Evolutionary conservation across 192 early-diverging fungal genomes (phyloP), one percentile per base, ranked within the genome.

Genomic region (Coemansia sp.): DNA sequence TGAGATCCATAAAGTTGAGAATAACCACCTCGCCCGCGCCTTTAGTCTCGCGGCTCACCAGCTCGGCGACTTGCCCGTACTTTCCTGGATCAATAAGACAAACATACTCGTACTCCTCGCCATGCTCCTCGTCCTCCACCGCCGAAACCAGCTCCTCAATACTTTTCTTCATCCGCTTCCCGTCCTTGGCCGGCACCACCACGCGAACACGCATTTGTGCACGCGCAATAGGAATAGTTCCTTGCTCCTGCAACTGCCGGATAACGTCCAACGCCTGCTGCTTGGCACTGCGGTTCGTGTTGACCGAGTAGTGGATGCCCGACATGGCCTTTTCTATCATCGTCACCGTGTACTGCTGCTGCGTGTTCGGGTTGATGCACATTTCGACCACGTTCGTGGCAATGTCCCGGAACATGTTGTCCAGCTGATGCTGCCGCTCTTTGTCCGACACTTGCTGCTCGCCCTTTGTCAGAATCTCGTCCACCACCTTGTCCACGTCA

Each of bases 261-360:
- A 99, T 98, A 11, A 95, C 93, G 39, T 99, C 95, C 60, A 98
- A 74, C 29, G 97, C 95, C 79, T 90, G 74, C 66, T 73, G 71
- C 73, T 99, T 99, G 14, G 93, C 89, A 60, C 85, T 91, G 21
- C 87, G 80, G 62, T 92, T 96, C 4, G 91, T 89, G 70, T 97
- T 93, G 62, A 97, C 86, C 55, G 88, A 91, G 62, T 93, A 89
- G 65, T 98, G 96, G 24, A 99, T 79, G 59, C 98, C 96, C 1
- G 82, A 79, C 92, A 99, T 94, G 35, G 94, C 90, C 83, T 98
- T 97, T 82, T 99, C 97, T 57, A 99, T 96, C 90, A 98, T 97
- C 17, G 94, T 92, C 54, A 94, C 92, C 0, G 97, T 93, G 60
- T 99, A 96, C 0, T 95, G 94, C 59, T 94, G 85, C 70, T 94